A percentile compares a stretch with the other conserved stretches of the same genome.
These are phyloP conservation scores for Colletotrichum tamarilloi DNA, from an alignment of 2,329 filamentous ascomycete species.

Conservation along the genomic window DNA sequence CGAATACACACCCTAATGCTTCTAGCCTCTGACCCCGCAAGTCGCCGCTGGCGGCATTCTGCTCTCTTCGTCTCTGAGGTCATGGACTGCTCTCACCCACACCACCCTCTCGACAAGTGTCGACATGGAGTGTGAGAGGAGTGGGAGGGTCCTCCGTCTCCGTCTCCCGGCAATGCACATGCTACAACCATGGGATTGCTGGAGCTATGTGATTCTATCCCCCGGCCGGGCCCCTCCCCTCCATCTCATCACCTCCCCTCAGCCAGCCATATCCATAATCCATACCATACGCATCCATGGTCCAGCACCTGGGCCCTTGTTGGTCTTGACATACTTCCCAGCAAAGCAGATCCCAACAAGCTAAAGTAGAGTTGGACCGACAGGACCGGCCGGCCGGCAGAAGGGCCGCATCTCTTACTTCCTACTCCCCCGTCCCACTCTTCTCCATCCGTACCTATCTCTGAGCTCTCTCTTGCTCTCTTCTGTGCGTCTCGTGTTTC, in stretches of 20 bases:
- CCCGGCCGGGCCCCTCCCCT: constrained; percentile 13
- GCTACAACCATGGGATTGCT: constrained; percentile 31
- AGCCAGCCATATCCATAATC: constrained; percentile 9
- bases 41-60: neutral
- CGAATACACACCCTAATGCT: neutral
- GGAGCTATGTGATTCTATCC: constrained; percentile 24
- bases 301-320: too few species aligned
- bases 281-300: too few species aligned
- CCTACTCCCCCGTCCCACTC: neutral
- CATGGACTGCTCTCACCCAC: constrained; percentile 22
- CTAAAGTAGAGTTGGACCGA: constrained; percentile 2
- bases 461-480: neutral
- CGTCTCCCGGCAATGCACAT: constrained; percentile 31
- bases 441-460: neutral
- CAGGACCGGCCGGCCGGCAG: neutral
- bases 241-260: constrained; percentile 24
- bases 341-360: neutral
- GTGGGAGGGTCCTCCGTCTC: neutral
- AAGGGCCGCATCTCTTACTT: neutral
- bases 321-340: neutral
- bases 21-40: neutral
- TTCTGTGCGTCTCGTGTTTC: neutral
- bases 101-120: constrained; percentile 8
- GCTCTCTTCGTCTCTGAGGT: constrained; percentile 14
- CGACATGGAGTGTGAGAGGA: too few species aligned